phyloP scores from a whole-genome alignment of 1,139 yeast species.

The Protomyces lactucae-debilis region DNA sequence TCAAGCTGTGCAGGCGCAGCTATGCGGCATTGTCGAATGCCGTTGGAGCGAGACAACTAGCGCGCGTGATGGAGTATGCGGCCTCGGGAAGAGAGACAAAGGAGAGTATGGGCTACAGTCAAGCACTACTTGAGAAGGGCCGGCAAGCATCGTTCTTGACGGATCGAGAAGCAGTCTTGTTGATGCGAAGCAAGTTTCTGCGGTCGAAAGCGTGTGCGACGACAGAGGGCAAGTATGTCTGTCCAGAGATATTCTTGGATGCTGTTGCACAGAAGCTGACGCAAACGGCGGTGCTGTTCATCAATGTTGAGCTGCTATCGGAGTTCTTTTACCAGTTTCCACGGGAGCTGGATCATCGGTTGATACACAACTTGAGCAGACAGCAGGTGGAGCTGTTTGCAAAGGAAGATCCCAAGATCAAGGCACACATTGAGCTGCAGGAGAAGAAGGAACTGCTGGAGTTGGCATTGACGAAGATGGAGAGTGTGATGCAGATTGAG shows the following conservation, averaged over 20 bases:
- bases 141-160: conserved; percentile 75
- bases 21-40: conserved; percentile 58
- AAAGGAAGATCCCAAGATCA: conserved; percentile 87
- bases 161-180: conserved; percentile 67
- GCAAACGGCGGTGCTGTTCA: conserved; percentile 83
- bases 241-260: conserved; percentile 91
- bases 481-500: conserved; percentile 74
- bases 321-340: conserved; percentile 95
- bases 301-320: conserved; percentile 87
- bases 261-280: conserved; percentile 89
- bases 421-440: conserved; percentile 85
- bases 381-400: conserved; percentile 88
- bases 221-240: conserved; percentile 76
- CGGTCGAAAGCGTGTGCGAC: conserved; percentile 70
- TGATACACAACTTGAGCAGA: conserved; percentile 57
- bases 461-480: conserved; percentile 77
- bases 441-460: conserved; percentile 85
- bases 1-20: conserved; percentile 71
- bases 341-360: conserved; percentile 74
- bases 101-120: conserved; percentile 52
- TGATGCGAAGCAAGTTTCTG: conserved; percentile 69
- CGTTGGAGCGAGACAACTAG: conserved; percentile 76
- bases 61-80: conserved; percentile 64
- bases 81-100: conserved; percentile 42
- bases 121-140: conserved; percentile 59